Conservation (phyloP, 148 eudicot genomes). For the Rheum nobile region DNA sequence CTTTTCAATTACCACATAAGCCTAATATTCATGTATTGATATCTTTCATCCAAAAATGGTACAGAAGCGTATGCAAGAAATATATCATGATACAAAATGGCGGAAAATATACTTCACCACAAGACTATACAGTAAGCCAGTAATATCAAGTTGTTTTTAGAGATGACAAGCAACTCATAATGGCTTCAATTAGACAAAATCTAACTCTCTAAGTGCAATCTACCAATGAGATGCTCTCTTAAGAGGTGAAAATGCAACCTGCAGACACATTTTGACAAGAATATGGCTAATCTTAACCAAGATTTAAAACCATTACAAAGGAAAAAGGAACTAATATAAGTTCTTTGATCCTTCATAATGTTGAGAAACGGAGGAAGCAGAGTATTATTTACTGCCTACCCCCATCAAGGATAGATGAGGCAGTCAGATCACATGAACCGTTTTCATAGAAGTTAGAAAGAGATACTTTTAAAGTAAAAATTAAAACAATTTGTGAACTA, state of each 20-base stretch:
- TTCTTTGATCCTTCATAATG: neutral
- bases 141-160: neutral
- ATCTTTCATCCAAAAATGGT: neutral
- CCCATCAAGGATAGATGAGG: neutral
- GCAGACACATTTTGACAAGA: neutral
- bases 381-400: neutral
- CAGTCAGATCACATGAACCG: slow-evolving; percentile 1
- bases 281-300: neutral
- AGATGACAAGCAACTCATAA: neutral
- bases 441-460: neutral
- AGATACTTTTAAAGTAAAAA: neutral
- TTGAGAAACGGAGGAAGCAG: neutral
- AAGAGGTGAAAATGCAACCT: neutral
- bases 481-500: no score
- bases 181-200: no score
- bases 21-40: neutral
- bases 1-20: neutral
- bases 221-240: neutral
- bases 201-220: neutral
- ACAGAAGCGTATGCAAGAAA: neutral
- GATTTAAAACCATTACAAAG: neutral
- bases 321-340: neutral
- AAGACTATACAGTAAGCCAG: neutral
- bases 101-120: neutral
- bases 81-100: neutral